Conservation (phyloP, 441 rosid genomes). For the Bruguiera hainesii region DNA sequence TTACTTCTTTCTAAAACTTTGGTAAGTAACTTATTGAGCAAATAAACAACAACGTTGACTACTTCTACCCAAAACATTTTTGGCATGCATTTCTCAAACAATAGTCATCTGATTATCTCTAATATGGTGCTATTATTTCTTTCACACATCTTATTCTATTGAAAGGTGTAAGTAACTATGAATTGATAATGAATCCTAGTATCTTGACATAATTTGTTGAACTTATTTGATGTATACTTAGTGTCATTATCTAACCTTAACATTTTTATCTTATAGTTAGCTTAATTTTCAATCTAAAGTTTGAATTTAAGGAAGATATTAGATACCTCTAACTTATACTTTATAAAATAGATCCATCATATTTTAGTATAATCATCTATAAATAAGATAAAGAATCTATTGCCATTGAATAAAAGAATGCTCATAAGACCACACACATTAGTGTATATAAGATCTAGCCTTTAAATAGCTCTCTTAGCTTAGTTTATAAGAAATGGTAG, state of each 20-base stretch:
- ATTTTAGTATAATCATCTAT: neutral
- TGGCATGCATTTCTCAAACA: too few species aligned
- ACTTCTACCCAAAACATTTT: too few species aligned
- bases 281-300: neutral
- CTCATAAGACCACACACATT: neutral
- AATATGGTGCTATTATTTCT: too few species aligned
- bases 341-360: neutral
- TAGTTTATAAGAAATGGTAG: neutral
- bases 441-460: neutral
- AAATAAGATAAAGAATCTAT: neutral
- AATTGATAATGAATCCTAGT: neutral
- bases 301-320: neutral
- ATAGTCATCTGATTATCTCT: too few species aligned
- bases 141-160: too few species aligned
- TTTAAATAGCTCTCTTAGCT: neutral
- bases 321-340: neutral
- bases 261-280: neutral
- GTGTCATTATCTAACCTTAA: neutral
- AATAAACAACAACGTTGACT: too few species aligned
- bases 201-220: neutral
- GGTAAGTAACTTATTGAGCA: too few species aligned
- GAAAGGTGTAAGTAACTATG: neutral
- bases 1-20: too few species aligned
- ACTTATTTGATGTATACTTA: neutral
- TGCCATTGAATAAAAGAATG: neutral